Base-by-base conservation (phyloP, 805 yeast genomes). In the Cyberlindnera americana region DNA sequence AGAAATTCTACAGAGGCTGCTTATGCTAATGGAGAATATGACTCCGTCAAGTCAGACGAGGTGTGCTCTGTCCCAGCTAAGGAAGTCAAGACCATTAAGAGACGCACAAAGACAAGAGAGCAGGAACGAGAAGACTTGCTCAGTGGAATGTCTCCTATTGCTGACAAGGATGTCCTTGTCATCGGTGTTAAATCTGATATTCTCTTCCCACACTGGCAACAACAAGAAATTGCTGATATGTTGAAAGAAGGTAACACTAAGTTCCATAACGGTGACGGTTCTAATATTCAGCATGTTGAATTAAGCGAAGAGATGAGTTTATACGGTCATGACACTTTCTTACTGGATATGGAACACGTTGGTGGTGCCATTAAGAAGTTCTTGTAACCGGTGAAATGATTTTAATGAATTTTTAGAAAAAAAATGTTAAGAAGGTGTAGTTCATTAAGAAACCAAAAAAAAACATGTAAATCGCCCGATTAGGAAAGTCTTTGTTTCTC, bases 121-220 rank as follows among this genome's bases (percentile, higher is more conserved):
- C 83, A 79, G 43, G 68, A 83, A 2, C 63, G 66, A 16, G 56
- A 63, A 5, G 96, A 90, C 57, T 67, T 90, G 29, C 61, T 69
- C 17, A 62, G 67, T 15, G 97, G 97, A 3, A 65, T 90, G 69
- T 53, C 57, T 22, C 74, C 75, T 19, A 66, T 90, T 41, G 69
- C 82, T 2, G 69, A 80, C 47, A 77, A 79, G 44, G 79, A 83
- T 24, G 71, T 85, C 4, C 67, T 90, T 40, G 86, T 90, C 4
- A 73, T 90, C 37, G 97, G 97, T 10, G 96, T 89, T n/a, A 93
- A 86, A 56, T 82, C 93, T 1, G 97, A 90, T 59, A 84, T 85
- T 29, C 69, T 90, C 37, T 90, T 90, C 69, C 97, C 97, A 1
- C 86, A 82, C 26, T 87, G 96, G 95, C 97, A 90, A 65, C 97